Base-by-base conservation (phyloP, 2,329 filamentous ascomycete species). In the Fusarium fracticaudum region DNA sequence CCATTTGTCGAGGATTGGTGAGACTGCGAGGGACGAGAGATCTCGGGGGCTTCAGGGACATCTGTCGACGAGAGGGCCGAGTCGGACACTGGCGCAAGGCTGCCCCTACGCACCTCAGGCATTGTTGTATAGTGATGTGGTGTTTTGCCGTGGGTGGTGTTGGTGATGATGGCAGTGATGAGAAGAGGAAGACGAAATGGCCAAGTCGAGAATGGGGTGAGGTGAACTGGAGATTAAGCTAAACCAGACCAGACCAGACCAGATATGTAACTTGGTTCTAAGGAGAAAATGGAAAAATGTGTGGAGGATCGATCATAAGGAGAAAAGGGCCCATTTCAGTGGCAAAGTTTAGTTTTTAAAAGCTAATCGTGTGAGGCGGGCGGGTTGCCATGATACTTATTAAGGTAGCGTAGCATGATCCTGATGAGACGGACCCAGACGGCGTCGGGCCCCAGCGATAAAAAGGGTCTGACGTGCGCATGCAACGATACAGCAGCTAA, bases 81-180 rank as follows among this genome's bases (percentile, higher is more conserved):
- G 61, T 77, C 73, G 38, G 77, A 73, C 60, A 72, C 48, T 33
- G 69, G 62, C 41, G 76, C 69, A 26, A 76, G 64, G 47, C 76
- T 79, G 33, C 78, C 80, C 71, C 76, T 72, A 57, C 78, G 75
- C 60, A 80, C 74, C 65, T 81, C 76, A 53, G 80, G 79, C 80
- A 81, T 81, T 35, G 51, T 76, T 45, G 57, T 44, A 41, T 35
- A 43, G 50, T 22, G 26, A 38, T 31, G 38, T 26, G 43, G 47
- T 61, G 41, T 53, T 54, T 22, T 65, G 40, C 37, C 26, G 24
- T 38, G 50, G 51, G 51, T 54, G 51, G 24, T 57, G 26, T 45
- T 51, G 50, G 20, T 44, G 54, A 29, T 51, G 60, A 48, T 60
- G 24, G 45, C 26, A 18, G 48, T 44, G 40, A 45, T 65, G 60